Evolutionary conservation across 2,329 filamentous ascomycete genomes (phyloP).

Genomic region (Claviceps fusiformis): DNA sequence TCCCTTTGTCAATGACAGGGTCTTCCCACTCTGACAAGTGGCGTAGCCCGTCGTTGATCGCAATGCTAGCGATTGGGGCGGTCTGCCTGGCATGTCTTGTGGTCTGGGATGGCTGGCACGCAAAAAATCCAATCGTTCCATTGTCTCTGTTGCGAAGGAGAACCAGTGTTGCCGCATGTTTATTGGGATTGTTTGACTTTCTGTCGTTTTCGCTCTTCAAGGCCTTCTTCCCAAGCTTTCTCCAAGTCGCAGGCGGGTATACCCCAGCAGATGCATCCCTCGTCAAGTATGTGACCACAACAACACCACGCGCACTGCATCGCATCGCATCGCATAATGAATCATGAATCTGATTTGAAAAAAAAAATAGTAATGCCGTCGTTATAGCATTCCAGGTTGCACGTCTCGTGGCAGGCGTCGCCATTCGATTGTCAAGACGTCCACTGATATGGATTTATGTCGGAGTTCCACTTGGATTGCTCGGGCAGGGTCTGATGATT

Average conservation of each 20-base stretch:
- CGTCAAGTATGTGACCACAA: conserved; percentile 17
- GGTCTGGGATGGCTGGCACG: conserved; percentile 24
- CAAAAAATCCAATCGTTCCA: conserved; percentile 24
- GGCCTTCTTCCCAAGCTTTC: conserved; percentile 26
- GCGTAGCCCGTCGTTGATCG: conserved; percentile 21
- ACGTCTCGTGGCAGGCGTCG: conserved; percentile 19
- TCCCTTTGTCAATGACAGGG: conserved; percentile 25
- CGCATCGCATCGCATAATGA: neutral
- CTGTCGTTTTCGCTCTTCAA: conserved; percentile 24
- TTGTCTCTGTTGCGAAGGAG: conserved; percentile 22
- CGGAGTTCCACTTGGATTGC: conserved; percentile 14
- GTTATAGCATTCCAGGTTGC: conserved; percentile 24
- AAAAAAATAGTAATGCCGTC: conserved; percentile 13
- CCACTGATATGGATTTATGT: conserved; percentile 14
- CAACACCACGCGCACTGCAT: neutral
- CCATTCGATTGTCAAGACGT: conserved; percentile 22
- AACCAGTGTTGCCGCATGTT: conserved; percentile 24
- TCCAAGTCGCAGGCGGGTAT: conserved; percentile 24
- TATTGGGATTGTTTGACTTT: conserved; percentile 22
- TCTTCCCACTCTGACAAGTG: conserved; percentile 18
- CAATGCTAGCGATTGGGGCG: conserved; percentile 21
- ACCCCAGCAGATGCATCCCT: conserved; percentile 22
- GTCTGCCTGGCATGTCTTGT: conserved; percentile 14
- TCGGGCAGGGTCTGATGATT: conserved; percentile 17
- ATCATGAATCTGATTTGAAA: neutral